Percentiles rank a stretch among this genome's conserved stretches.
These are phyloP conservation scores for Amanita subjunquillea DNA, from an alignment of 768 basidiomycete species.

Conservation along the genomic window DNA sequence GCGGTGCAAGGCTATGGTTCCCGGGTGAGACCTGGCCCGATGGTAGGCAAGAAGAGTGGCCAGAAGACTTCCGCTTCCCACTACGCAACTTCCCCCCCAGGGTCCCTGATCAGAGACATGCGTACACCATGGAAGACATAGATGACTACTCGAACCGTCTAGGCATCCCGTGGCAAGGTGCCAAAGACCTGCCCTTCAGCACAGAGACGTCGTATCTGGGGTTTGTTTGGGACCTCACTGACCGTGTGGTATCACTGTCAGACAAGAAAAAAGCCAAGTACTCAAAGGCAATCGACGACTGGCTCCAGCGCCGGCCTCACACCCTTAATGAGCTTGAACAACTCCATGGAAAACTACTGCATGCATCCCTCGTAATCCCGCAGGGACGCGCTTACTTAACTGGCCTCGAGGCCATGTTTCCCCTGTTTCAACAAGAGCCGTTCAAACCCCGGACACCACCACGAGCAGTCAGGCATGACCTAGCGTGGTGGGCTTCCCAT, in stretches of 20 bases:
- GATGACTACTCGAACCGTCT: constrained; percentile 17
- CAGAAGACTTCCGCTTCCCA: constrained; percentile 15
- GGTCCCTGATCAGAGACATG: constrained; percentile 9
- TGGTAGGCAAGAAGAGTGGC: constrained; percentile 16
- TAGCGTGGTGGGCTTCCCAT: constrained; percentile 23
- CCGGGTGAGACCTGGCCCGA: constrained; percentile 11
- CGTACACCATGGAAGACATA: constrained; percentile 21
- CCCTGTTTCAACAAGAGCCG: constrained; percentile 15
- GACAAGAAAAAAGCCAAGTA: no score
- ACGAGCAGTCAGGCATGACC: constrained; percentile 10
- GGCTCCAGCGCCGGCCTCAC: no score
- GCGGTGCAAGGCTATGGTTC: constrained; percentile 9
- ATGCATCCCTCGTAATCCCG: constrained; percentile 18
- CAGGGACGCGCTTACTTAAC: constrained; percentile 29
- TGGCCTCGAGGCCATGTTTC: constrained; percentile 25
- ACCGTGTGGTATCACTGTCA: constrained; percentile 12
- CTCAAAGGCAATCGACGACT: no score
- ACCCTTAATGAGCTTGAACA: constrained; percentile 25
- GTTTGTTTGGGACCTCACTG: constrained; percentile 15
- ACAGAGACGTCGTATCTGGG: constrained; percentile 17
- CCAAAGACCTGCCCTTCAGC: constrained; percentile 14
- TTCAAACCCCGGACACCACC: constrained; percentile 17
- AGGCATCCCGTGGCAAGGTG: constrained; percentile 19
- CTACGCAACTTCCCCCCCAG: constrained; percentile 13
- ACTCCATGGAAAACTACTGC: constrained; percentile 30